Base-by-base conservation (phyloP, 371 early-diverging fungal species). In the Mucor lusitanicus region DNA sequence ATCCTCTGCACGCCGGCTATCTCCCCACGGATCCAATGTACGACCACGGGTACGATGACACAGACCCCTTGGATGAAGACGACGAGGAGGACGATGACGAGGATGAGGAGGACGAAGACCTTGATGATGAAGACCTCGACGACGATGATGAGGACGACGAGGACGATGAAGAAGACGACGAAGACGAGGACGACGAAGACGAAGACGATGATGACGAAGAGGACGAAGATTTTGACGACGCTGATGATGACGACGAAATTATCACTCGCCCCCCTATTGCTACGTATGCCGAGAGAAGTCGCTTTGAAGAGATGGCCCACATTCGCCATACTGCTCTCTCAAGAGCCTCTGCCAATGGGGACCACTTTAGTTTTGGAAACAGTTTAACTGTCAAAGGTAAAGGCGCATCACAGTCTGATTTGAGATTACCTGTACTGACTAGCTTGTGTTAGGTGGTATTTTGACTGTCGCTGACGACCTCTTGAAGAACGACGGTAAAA, bases 391-490 rank as follows among this genome's bases (percentile, higher is more conserved):
- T 89, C 23, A 88, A 89, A 83, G 91, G 91, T 88, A 74, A 92
- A 53, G 58, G 27, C 28, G 94, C 30, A 42, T 19, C 42, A 30
- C 30, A 30, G n/a, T n/a, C n/a, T 23, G 25, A 15, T 25, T 44
- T 44, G 12, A 58, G 32, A 23, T 21, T 3, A 3, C 13, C 8
- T 12, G 12, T 50, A 25, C 11, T 50, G 25, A 50, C 12, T 9
- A 23, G 46, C 50, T 23, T 12, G 0, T 19, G 8, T 25, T 65
- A 87, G 94, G 91, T 21, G 92, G 92, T 33, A 89, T 92, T 44
- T 83, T 97, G 58, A 94, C 95, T 3, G 94, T 95, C 13, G 94
- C 95, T 1, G 95, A 95, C 65, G 96, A 96, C 75, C 86, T 95
- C 50, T 85, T 96, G 33, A 93, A 95, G 55, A 94, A 94, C 57